These are phyloP conservation scores for Globisporangium spiculum DNA, from an alignment of 352 stramenopile genomes.

Conservation along the genomic window DNA sequence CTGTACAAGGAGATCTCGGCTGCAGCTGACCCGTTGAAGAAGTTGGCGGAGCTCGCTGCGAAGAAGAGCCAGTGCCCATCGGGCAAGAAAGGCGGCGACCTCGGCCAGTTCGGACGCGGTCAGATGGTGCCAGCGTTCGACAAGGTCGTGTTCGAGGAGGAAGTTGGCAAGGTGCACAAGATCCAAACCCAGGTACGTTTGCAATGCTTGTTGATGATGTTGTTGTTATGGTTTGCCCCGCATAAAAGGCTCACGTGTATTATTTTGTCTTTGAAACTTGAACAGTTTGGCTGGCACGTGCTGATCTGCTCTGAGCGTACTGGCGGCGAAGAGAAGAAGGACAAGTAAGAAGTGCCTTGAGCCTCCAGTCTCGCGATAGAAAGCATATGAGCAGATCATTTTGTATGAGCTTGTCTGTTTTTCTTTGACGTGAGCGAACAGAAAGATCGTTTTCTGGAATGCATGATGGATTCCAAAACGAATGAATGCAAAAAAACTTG, in stretches of 20 bases:
- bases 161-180: constrained; percentile 66
- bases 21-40: constrained; percentile 47
- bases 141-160: constrained; percentile 71
- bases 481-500: background rate
- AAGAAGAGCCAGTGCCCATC: constrained; percentile 75
- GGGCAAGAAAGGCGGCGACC: constrained; percentile 53
- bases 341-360: constrained; percentile 5
- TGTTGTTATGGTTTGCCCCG: background rate
- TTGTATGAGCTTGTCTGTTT: background rate
- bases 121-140: constrained; percentile 82
- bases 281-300: constrained; percentile 76
- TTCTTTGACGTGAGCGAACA: background rate
- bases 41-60: constrained; percentile 55
- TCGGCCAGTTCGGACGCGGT: constrained; percentile 64
- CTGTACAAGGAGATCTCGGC: constrained; percentile 54
- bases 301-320: constrained; percentile 64
- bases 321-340: constrained; percentile 38
- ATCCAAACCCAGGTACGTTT: constrained; percentile 63
- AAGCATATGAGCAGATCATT: background rate
- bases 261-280: background rate
- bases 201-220: constrained; percentile 22
- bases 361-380: background rate
- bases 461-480: background rate
- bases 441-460: background rate
- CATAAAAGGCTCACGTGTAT: background rate